Evolutionary conservation across 2,329 filamentous ascomycete species (phyloP).

Genomic region (Paraconiothyrium sp.): DNA sequence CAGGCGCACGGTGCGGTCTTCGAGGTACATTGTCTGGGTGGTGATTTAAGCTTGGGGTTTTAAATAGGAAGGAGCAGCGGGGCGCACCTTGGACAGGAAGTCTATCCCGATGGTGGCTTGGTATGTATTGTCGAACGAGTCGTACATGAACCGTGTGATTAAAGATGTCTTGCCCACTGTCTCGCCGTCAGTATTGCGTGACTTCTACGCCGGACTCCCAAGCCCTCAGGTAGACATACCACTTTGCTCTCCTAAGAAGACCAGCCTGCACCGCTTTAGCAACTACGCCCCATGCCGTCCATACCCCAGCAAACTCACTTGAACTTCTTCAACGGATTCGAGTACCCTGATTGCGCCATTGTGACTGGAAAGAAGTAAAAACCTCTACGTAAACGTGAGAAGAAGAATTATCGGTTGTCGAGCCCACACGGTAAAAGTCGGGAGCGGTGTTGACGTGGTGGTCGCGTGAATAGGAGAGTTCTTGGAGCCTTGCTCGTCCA

Average conservation of each 20-base stretch:
- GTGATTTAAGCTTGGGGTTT: constrained; percentile 20
- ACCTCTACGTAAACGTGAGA: constrained; percentile 1
- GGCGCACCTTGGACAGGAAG: constrained; percentile 89
- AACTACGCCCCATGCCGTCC: constrained; percentile 34
- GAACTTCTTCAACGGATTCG: constrained; percentile 99
- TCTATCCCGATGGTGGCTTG: constrained; percentile 99
- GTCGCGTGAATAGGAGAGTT: constrained; percentile 23
- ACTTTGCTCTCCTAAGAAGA: constrained; percentile 98
- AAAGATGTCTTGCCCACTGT: constrained; percentile 97
- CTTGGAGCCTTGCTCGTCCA: constrained; percentile 10
- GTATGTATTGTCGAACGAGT: constrained; percentile 99
- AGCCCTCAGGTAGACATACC: constrained; percentile 67
- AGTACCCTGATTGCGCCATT: constrained; percentile 89
- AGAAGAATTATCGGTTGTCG: constrained; percentile 14
- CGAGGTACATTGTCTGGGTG: constrained; percentile 95
- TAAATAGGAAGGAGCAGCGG: background rate
- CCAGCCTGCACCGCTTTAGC: constrained; percentile 70
- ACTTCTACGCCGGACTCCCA: background rate
- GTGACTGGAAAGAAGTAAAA: constrained; percentile 46
- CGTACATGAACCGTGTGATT: constrained; percentile 99
- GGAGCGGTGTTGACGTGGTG: constrained; percentile 9
- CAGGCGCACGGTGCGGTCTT: constrained; percentile 95
- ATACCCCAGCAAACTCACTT: constrained; percentile 68
- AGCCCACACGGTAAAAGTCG: constrained; percentile 15
- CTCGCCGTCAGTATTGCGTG: constrained; percentile 27